Percentiles rank a stretch among this genome's conserved stretches.
These are phyloP conservation scores for Drechslerella coelobrocha DNA, from an alignment of 2,329 filamentous ascomycete species.

Conservation along the genomic window DNA sequence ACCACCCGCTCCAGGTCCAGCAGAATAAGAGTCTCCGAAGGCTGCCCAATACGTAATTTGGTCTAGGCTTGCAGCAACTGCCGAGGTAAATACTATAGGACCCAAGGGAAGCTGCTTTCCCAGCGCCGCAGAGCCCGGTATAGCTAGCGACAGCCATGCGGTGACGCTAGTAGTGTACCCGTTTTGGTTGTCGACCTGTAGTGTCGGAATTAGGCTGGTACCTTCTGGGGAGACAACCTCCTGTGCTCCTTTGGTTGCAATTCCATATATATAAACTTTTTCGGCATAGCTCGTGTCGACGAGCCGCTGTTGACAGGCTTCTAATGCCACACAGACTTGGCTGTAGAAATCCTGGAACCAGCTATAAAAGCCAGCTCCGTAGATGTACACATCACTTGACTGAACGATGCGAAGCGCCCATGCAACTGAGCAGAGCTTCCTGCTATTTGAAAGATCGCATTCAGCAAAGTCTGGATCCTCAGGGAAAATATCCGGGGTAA, in stretches of 20 bases:
- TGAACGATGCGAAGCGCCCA: conserved; percentile 55
- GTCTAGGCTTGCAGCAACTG: neutral
- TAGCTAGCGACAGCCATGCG: conserved; percentile 20
- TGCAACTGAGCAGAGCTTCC: conserved; percentile 56
- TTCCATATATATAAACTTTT: conserved; percentile 15
- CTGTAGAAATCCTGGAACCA: conserved; percentile 54
- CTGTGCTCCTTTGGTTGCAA: conserved; percentile 15
- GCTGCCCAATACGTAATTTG: conserved; percentile 8
- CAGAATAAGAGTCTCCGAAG: conserved; percentile 22
- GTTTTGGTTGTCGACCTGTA: conserved; percentile 20
- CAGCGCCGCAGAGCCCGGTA: conserved; percentile 11
- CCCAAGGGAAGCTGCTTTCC: neutral
- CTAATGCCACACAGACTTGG: conserved; percentile 14
- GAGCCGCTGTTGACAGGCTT: conserved; percentile 6
- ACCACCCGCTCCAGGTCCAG: conserved; percentile 10
- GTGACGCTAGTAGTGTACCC: conserved; percentile 14
- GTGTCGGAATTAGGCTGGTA: neutral
- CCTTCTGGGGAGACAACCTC: conserved; percentile 6
- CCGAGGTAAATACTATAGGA: neutral
- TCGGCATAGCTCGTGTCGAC: conserved; percentile 6
- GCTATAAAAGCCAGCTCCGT: conserved; percentile 53
- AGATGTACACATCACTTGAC: conserved; percentile 41
- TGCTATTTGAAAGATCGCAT: conserved; percentile 50
- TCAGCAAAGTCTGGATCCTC: conserved; percentile 59
- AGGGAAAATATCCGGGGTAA: neutral